phyloP scores from a whole-genome alignment of 257 asterid species.

The Nicotiana obtusifolia region DNA sequence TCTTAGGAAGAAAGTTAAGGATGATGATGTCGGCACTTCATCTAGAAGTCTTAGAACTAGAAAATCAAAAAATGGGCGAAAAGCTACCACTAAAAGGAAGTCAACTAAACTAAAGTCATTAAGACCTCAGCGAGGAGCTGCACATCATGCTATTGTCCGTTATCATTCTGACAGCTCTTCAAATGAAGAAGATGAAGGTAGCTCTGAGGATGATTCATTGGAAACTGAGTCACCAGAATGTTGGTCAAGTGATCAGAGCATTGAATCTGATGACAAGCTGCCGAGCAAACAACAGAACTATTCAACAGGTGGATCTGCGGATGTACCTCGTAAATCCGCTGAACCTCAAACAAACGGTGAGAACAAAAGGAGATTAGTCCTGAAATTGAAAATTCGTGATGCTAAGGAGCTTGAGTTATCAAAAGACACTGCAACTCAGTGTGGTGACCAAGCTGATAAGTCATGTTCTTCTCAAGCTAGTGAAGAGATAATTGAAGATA shows the following conservation, averaged over 20 bases:
- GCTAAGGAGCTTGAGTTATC: slow-evolving; percentile 29
- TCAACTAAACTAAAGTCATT: slow-evolving; percentile 41
- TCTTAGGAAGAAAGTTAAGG: slow-evolving; percentile 49
- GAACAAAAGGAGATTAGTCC: slow-evolving; percentile 59
- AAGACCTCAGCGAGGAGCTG: slow-evolving; percentile 76
- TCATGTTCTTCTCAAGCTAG: slow-evolving; percentile 36
- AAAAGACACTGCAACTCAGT: slow-evolving; percentile 28
- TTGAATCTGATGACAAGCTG: slow-evolving; percentile 28
- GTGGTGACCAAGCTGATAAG: slow-evolving; percentile 33
- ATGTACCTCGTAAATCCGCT: slow-evolving; percentile 33
- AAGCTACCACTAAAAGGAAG: slow-evolving; percentile 44
- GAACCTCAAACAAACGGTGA: slow-evolving; percentile 34
- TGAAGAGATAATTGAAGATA: slow-evolving; percentile 29
- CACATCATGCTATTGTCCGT: slow-evolving; percentile 54
- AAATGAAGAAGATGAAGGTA: slow-evolving; percentile 58
- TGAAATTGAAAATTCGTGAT: slow-evolving; percentile 55
- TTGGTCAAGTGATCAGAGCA: slow-evolving; percentile 32
- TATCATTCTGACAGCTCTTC: slow-evolving; percentile 52
- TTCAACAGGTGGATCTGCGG: slow-evolving; percentile 25
- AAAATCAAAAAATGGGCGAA: slow-evolving; percentile 40
- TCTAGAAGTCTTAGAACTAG: slow-evolving; percentile 49
- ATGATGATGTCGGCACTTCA: slow-evolving; percentile 51
- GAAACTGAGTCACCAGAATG: slow-evolving; percentile 53
- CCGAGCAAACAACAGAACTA: slow-evolving; percentile 24
- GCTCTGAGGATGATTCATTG: slow-evolving; percentile 46